Base-by-base conservation (phyloP, 2,329 filamentous ascomycete genomes). In the Alternaria tenuissima region DNA sequence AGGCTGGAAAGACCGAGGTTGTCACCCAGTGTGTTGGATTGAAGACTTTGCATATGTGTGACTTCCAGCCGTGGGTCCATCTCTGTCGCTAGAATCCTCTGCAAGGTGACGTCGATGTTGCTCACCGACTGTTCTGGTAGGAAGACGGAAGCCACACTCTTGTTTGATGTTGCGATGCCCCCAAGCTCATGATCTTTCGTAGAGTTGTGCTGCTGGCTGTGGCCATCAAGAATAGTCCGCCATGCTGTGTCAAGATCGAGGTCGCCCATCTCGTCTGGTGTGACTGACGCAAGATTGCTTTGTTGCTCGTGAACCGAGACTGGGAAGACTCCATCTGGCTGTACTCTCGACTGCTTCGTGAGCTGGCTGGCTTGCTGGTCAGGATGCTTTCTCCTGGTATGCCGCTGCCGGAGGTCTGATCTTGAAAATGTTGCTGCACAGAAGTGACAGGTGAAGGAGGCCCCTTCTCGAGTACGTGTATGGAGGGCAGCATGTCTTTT, bases 401-500 rank as follows among this genome's bases (percentile, higher is more conserved):
- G 67, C 5, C 67, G 65, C n/a, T 54, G 59, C 11, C 67, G 67
- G 3, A 68, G 58, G 20, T 70, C 67, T 2, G 66, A 59, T 6
- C 67, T 62, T 28, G 65, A 68, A 38, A 68, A 70, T 1, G 64
- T 66, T 16, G 66, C 59, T 38, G 58, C 18, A 57, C 67, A 70
- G 14, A 67, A 22, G 12, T 64, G 57, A 59, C 67, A 70, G 7
- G 57, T 43, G 5, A 68, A 51, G 1, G 61, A 63, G 26, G 62
- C 30, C 20, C 62, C 59, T 7, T 62, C 34, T 7, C 57, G 52
- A 14, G 62, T 57, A n/a, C 57, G 59, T 8, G 61, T 38, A 43
- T 70, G 66, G 11, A 70, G 57, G 6, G 62, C 62, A 48, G 62
- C 59, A 54, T 70, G 67, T 48, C 66, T 59, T 54, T 70, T 68